Conservation (phyloP, 306 rosid genomes). For the Leucaena leucocephala region DNA sequence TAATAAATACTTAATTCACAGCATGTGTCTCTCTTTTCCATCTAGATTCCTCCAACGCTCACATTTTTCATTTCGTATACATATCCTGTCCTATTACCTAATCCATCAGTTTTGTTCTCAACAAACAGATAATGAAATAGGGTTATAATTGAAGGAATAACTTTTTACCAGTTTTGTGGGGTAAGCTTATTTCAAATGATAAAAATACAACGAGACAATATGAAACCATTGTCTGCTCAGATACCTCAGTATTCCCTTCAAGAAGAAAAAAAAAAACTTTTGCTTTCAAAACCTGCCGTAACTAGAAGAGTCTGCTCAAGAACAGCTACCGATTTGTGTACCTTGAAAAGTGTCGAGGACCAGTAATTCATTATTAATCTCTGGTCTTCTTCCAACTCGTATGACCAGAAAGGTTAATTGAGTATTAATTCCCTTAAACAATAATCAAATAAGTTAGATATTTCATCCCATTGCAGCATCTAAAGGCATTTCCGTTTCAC, state of each 20-base stretch:
- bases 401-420: constrained; percentile 9
- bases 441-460: not conserved
- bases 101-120: constrained; percentile 13
- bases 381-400: constrained; percentile 16
- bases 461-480: constrained; percentile 48
- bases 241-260: not conserved
- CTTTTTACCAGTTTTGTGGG: constrained; percentile 9
- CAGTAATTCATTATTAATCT: constrained; percentile 12
- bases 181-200: constrained; percentile 22
- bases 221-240: constrained; percentile 20
- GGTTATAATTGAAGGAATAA: not conserved
- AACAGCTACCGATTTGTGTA: constrained; percentile 3
- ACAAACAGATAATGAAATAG: constrained; percentile 19
- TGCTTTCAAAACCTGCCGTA: constrained; percentile 28
- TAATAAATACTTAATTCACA: constrained; percentile 4
- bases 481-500: constrained; percentile 38
- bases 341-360: not conserved
- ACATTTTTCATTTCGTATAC: constrained; percentile 6
- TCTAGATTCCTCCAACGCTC: constrained; percentile 23
- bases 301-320: not conserved
- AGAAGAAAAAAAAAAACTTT: not conserved
- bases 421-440: constrained; percentile 24
- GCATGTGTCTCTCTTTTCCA: constrained; percentile 9
- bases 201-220: constrained; percentile 16
- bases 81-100: constrained; percentile 7